These are phyloP conservation scores for Periconia digitata DNA, from an alignment of 2,329 filamentous ascomycete species.

Conservation along the genomic window DNA sequence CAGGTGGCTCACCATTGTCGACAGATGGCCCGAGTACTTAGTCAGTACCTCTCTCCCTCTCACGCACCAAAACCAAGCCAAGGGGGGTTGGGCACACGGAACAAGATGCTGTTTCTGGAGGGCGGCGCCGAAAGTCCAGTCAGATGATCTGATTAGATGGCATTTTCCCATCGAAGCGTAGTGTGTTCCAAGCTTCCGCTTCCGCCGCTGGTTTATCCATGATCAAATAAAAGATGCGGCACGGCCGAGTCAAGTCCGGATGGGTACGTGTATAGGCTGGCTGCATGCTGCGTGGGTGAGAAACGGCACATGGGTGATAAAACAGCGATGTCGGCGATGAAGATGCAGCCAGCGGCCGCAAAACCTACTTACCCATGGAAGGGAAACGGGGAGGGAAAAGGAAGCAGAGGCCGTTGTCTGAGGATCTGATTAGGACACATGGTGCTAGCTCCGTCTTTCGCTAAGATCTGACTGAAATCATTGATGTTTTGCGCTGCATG, in stretches of 20 bases:
- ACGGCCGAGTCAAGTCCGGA: conserved; percentile 11
- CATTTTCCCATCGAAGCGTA: too few species aligned
- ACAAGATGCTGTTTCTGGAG: not conserved
- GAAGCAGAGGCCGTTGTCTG: not conserved
- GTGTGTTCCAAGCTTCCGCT: too few species aligned
- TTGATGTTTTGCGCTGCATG: not conserved
- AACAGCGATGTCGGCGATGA: conserved; percentile 1
- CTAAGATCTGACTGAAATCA: not conserved
- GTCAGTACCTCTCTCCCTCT: too few species aligned
- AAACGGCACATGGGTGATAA: not conserved
- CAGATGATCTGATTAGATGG: not conserved
- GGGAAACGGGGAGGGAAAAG: not conserved
- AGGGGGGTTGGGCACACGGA: too few species aligned
- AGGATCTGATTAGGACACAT: not conserved
- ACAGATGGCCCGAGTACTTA: too few species aligned
- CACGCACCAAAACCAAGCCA: too few species aligned
- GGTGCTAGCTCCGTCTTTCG: not conserved
- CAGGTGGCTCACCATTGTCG: too few species aligned
- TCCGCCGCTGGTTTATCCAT: too few species aligned
- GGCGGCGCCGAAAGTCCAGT: not conserved
- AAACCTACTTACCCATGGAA: not conserved
- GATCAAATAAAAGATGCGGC: not conserved
- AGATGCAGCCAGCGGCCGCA: not conserved
- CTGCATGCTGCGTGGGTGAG: not conserved
- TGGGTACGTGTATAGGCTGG: conserved; percentile 10